These are phyloP conservation scores for Malus sylvestris DNA, from an alignment of 306 rosid species.

Conservation along the genomic window DNA sequence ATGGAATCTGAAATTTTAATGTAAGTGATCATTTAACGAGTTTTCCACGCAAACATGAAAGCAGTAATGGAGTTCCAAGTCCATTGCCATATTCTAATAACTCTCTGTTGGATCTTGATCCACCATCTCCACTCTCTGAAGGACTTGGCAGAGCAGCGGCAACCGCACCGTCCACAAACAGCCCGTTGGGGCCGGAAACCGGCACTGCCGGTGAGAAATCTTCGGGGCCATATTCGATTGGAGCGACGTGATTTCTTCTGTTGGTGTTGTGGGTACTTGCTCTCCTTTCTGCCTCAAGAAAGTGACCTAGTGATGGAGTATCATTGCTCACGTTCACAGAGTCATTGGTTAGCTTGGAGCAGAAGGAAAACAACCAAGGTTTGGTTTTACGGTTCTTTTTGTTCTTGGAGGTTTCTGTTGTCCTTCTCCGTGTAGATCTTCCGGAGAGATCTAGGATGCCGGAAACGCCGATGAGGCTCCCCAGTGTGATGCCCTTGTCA, in stretches of 20 bases:
- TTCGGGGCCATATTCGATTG: constrained; percentile 17
- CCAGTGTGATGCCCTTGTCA: constrained; percentile 55
- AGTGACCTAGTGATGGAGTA: constrained; percentile 58
- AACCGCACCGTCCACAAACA: constrained; percentile 26
- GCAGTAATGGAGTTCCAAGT: constrained; percentile 20
- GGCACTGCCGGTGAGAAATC: constrained; percentile 11
- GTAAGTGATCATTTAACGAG: constrained; percentile 1
- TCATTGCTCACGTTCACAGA: constrained; percentile 33
- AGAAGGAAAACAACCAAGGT: constrained; percentile 55
- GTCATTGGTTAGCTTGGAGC: constrained; percentile 55
- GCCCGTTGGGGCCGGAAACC: constrained; percentile 14
- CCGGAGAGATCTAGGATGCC: constrained; percentile 42
- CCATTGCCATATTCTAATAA: constrained; percentile 23
- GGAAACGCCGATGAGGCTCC: constrained; percentile 56
- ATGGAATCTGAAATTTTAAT: neutral
- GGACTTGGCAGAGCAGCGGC: constrained; percentile 21
- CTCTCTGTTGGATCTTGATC: constrained; percentile 20
- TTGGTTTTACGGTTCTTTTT: constrained; percentile 40
- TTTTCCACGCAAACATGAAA: constrained; percentile 40
- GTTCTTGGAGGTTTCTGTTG: constrained; percentile 29
- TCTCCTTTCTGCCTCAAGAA: constrained; percentile 66
- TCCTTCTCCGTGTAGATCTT: constrained; percentile 44
- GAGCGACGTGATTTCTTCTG: constrained; percentile 22
- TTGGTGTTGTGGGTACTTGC: constrained; percentile 11
- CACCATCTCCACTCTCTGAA: constrained; percentile 15